Conservation (phyloP, 2,329 filamentous ascomycete species). For the Xylogone sp. region DNA sequence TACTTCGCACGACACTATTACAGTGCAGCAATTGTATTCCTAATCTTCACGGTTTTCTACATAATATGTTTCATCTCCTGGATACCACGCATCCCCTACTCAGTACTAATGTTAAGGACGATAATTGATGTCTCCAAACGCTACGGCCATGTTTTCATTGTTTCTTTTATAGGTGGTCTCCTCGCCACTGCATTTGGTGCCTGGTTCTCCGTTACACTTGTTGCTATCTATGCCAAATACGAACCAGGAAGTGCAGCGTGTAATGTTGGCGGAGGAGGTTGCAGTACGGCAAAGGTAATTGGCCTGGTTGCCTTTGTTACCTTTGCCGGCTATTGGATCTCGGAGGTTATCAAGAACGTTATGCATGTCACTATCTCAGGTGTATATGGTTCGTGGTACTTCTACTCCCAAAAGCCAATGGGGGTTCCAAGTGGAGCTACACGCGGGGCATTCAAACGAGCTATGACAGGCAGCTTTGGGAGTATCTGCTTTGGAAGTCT, state of each 20-base stretch:
- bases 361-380: conserved; percentile 86
- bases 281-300: conserved; percentile 73
- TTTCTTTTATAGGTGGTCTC: conserved; percentile 80
- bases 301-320: conserved; percentile 83
- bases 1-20: conserved; percentile 76
- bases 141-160: conserved; percentile 81
- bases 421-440: conserved; percentile 76
- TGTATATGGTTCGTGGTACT: conserved; percentile 93
- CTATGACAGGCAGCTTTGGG: conserved; percentile 88
- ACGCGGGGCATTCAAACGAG: conserved; percentile 74
- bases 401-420: conserved; percentile 56
- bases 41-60: conserved; percentile 77
- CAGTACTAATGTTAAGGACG: conserved; percentile 82
- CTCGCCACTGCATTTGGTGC: conserved; percentile 71
- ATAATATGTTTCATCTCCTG: conserved; percentile 83
- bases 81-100: conserved; percentile 89
- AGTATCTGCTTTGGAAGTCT: conserved; percentile 85
- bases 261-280: conserved; percentile 42
- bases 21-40: conserved; percentile 81
- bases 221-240: conserved; percentile 82
- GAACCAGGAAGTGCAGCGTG: conserved; percentile 56
- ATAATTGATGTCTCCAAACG: conserved; percentile 79
- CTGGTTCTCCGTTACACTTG: conserved; percentile 83
- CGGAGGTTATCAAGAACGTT: conserved; percentile 90
- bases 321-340: conserved; percentile 91